These are phyloP conservation scores for Diutina mesorugosa DNA, from an alignment of 1,139 yeast species.

Conservation along the genomic window DNA sequence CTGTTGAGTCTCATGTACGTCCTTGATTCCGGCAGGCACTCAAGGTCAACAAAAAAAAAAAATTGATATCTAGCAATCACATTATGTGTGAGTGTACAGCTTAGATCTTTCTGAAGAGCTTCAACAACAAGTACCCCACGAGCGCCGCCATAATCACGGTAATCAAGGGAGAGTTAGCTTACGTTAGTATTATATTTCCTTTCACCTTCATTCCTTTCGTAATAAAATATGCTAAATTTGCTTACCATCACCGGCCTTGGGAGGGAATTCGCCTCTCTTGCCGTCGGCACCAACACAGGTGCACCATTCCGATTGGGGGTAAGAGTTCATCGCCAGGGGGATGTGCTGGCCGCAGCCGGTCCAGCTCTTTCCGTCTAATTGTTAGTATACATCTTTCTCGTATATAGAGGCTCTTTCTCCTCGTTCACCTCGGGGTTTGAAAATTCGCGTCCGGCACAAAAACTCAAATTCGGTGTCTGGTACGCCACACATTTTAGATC, in stretches of 20 bases:
- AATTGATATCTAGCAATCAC: not conserved
- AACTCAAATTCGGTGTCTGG: not conserved
- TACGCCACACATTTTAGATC: not conserved
- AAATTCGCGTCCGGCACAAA: not conserved
- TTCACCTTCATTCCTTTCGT: not conserved
- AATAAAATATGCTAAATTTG: not conserved
- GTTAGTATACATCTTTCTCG: not conserved
- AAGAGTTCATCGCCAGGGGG: slow-evolving; percentile 8
- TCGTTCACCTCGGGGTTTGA: not conserved
- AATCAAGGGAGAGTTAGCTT: not conserved
- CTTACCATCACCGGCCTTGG: slow-evolving; percentile 19
- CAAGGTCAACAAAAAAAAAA: not conserved
- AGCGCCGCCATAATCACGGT: slow-evolving; percentile 1
- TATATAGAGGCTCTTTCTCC: too few relatives aligned
- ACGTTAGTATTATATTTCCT: not conserved
- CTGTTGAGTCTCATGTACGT: too few relatives aligned
- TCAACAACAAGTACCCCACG: not conserved
- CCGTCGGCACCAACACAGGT: slow-evolving; percentile 17
- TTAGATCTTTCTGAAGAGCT: not conserved
- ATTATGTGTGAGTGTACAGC: not conserved
- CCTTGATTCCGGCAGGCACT: too few relatives aligned
- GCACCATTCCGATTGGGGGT: slow-evolving; percentile 26
- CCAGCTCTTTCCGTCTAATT: slow-evolving; percentile 10
- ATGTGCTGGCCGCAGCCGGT: slow-evolving; percentile 9
- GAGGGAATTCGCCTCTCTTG: slow-evolving; percentile 19